Conservation (phyloP, 2,329 filamentous ascomycete genomes). For the Ophiocordyceps polyrhachis-furcata region DNA sequence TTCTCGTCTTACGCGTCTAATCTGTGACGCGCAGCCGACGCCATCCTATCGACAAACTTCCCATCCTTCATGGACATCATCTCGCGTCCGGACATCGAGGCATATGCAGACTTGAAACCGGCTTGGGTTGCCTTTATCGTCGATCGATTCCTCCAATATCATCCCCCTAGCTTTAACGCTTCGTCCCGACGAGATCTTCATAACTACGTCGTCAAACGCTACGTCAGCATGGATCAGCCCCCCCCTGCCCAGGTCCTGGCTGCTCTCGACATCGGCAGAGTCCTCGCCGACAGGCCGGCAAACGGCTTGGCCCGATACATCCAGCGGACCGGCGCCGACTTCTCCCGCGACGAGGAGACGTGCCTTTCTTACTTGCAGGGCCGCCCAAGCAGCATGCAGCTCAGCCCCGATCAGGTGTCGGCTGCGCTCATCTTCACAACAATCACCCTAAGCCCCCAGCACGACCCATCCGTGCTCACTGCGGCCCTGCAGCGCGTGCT, state of each 20-base stretch:
- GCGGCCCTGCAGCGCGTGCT: slow-evolving; percentile 43
- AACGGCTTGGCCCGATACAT: slow-evolving; percentile 47
- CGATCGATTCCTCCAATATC: slow-evolving; percentile 73
- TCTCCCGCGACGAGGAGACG: slow-evolving; percentile 58
- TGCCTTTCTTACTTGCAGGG: slow-evolving; percentile 35
- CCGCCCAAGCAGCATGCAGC: slow-evolving; percentile 34
- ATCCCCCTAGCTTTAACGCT: slow-evolving; percentile 70
- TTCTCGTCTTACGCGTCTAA: background rate
- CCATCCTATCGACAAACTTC: slow-evolving; percentile 70
- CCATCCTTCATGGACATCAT: slow-evolving; percentile 61
- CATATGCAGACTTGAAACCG: slow-evolving; percentile 46
- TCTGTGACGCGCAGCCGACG: slow-evolving; percentile 47
- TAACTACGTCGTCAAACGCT: slow-evolving; percentile 49
- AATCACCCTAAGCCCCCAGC: slow-evolving; percentile 35
- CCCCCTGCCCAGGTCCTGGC: slow-evolving; percentile 54
- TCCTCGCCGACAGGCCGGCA: slow-evolving; percentile 38
- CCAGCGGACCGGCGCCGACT: slow-evolving; percentile 54
- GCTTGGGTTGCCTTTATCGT: slow-evolving; percentile 62
- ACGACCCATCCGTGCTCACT: slow-evolving; percentile 37
- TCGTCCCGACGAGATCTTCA: slow-evolving; percentile 51
- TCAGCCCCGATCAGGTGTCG: slow-evolving; percentile 68
- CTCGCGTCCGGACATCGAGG: slow-evolving; percentile 41
- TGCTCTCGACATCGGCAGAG: slow-evolving; percentile 47
- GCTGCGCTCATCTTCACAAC: slow-evolving; percentile 52
- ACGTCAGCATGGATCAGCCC: slow-evolving; percentile 41